phyloP scores from a whole-genome alignment of 306 rosid genomes.

The Quillaja saponaria region DNA sequence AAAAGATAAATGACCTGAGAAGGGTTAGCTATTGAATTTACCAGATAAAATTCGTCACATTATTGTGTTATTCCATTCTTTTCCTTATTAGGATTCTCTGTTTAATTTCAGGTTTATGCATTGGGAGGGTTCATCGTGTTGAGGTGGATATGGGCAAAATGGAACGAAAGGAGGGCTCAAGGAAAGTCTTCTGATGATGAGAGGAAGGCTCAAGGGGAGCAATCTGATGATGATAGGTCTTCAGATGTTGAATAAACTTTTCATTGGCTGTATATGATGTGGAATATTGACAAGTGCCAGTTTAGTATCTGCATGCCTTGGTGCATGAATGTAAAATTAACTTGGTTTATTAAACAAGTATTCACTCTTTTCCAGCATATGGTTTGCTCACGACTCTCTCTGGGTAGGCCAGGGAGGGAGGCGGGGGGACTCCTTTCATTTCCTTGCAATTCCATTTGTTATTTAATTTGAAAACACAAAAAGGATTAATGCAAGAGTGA shows the following conservation, averaged over 20 bases:
- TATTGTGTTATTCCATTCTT: no score
- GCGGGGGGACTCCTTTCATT: no score
- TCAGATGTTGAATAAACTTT: slow-evolving; percentile 33
- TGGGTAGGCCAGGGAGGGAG: no score
- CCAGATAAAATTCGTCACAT: slow-evolving; percentile 3
- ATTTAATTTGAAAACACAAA: no score
- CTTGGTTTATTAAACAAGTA: no score
- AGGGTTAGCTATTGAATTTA: background rate
- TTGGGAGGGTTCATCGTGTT: slow-evolving; percentile 62
- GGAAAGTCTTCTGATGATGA: slow-evolving; percentile 52
- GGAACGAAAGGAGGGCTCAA: slow-evolving; percentile 70
- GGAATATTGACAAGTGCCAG: no score
- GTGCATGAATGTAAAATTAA: no score
- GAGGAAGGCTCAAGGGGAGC: slow-evolving; percentile 32
- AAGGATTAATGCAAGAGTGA: no score
- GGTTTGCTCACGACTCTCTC: no score
- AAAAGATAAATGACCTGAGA: background rate
- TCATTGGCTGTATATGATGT: slow-evolving; percentile 24
- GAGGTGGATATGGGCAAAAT: slow-evolving; percentile 82
- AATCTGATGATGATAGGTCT: slow-evolving; percentile 36
- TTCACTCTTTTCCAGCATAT: no score
- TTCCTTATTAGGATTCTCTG: background rate
- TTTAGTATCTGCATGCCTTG: no score
- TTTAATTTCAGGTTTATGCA: slow-evolving; percentile 65
- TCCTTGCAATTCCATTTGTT: no score